Evolutionary conservation across 352 stramenopile genomes (phyloP), one percentile per base, ranked within the genome.

Genomic region (Plasmopara muralis): DNA sequence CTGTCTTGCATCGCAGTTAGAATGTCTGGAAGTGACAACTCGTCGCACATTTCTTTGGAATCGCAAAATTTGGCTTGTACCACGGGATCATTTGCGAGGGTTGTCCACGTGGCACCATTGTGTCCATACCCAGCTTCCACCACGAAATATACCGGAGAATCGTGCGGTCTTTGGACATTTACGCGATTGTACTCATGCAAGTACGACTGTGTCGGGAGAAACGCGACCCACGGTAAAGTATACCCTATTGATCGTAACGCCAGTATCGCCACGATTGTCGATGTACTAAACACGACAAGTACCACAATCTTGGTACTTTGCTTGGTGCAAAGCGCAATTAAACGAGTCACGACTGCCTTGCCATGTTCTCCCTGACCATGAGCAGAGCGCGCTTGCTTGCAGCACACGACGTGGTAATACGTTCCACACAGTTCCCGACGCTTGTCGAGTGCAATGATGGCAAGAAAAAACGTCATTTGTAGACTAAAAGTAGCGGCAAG

Each of bases 401-500:
- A 25, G 20, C 20, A 25, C 20, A 25, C 3, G 20, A 25, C 31
- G 10, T 35, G 31, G 6, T 35, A 4, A 5, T 81, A 86, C 33
- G 62, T 73, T 13, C 70, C 72, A 12, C 59, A 66, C 6, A 88
- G 43, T 44, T 88, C 77, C 20, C 75, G 75, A 43, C 76, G 80
- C 60, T 87, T 87, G 53, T 89, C 77, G 5, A 90, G 57, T 18
- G 63, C 70, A 9, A 90, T 51, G 30, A 87, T 73, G 6, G 73
- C 55, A 9, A 88, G 40, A 30, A 89, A 72, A 43, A 89, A 55
- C 41, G 80, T 87, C 67, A 88, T 77, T 53, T 88, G 76, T 20
- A 90, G 16, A 33, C 57, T 28, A 41, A 85, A 74, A 40, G 80
- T 87, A 34, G 85, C 44, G 2, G 62, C 51, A 12, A 88, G 68